Conservation (phyloP, 345 rosid species). For the Eucalyptus tenuipes region DNA sequence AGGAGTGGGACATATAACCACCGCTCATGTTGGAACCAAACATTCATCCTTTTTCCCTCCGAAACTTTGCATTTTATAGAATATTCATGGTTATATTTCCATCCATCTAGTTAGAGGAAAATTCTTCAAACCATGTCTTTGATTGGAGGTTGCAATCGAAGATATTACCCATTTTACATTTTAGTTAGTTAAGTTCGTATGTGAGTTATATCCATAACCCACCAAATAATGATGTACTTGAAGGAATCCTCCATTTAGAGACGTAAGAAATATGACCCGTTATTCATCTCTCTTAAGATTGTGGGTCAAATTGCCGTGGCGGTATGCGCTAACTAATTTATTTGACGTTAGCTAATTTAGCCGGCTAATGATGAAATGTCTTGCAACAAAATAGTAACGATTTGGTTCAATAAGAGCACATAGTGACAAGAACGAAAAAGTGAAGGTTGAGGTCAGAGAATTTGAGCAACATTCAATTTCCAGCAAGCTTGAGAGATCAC, state of each 20-base stretch:
- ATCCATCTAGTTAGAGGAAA: too few species aligned
- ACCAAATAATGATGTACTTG: neutral
- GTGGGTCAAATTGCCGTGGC: neutral
- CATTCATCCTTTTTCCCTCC: neutral
- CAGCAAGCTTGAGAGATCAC: accelerated
- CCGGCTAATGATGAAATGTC: neutral
- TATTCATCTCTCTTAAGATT: neutral
- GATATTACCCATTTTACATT: neutral
- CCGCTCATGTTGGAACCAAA: too few species aligned
- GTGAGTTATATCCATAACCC: neutral
- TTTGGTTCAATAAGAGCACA: neutral
- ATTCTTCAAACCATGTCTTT: neutral
- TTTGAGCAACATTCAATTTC: neutral
- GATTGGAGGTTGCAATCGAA: neutral
- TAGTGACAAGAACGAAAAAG: neutral
- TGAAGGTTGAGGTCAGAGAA: neutral
- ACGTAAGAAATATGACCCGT: neutral
- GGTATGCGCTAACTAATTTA: neutral
- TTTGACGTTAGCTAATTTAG: neutral
- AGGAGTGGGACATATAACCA: too few species aligned
- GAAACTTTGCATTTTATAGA: too few species aligned
- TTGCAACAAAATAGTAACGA: accelerated
- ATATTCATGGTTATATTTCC: too few species aligned
- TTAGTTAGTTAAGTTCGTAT: neutral
- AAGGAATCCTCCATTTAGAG: neutral